A percentile compares a stretch with the other conserved stretches of the same genome.
Evolutionary conservation across 179 eudicot species (phyloP).

Genomic region (Sideroxylon spinosum): DNA sequence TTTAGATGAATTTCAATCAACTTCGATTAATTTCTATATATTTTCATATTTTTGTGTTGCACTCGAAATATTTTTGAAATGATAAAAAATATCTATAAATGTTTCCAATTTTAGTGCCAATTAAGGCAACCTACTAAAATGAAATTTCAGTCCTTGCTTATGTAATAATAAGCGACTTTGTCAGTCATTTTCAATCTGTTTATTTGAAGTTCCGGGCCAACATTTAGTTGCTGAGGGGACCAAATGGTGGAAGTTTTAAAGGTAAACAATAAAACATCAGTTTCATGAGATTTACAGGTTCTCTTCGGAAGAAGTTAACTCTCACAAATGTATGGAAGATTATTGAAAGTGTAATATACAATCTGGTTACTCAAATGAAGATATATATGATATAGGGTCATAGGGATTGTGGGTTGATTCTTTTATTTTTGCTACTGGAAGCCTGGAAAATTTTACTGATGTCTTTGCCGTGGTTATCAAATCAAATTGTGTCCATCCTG

Average conservation of each 20-base stretch:
- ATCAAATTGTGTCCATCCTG: neutral
- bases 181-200: neutral
- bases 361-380: neutral
- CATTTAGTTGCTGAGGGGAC: neutral
- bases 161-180: neutral
- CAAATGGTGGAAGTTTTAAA: neutral
- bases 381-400: too few species aligned
- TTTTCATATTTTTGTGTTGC: too few species aligned
- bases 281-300: neutral
- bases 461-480: neutral
- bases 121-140: too few species aligned
- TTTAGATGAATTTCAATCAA: too few species aligned
- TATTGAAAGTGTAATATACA: too few species aligned
- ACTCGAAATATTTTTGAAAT: too few species aligned
- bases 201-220: neutral
- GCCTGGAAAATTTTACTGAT: neutral
- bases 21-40: too few species aligned
- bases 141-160: too few species aligned
- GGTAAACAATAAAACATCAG: neutral
- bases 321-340: neutral
- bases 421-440: slow-evolving; percentile 1
- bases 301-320: neutral
- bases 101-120: too few species aligned
- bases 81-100: too few species aligned
- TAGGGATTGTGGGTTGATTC: neutral